A percentile compares a stretch with the other conserved stretches of the same genome.
These are phyloP conservation scores for Trypethelium eluteriae DNA, from an alignment of 495 filamentous ascomycete species.

Conservation along the genomic window DNA sequence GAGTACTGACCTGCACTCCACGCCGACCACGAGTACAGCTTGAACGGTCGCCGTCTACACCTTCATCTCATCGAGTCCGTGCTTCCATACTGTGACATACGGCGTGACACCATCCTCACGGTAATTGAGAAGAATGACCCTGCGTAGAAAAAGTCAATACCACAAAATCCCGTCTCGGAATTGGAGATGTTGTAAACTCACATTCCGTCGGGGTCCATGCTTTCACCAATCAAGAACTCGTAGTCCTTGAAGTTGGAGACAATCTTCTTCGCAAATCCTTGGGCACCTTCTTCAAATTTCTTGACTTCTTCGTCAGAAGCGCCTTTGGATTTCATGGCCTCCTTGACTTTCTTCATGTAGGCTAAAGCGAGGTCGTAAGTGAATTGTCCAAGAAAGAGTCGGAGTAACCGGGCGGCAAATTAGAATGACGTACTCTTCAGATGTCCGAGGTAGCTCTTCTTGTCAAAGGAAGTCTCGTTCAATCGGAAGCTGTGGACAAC, in stretches of 20 bases:
- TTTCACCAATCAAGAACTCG: conserved; percentile 87
- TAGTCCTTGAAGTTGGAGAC: conserved; percentile 82
- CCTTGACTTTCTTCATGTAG: conserved; percentile 86
- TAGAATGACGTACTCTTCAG: conserved; percentile 61
- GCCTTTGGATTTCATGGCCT: conserved; percentile 53
- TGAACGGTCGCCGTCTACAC: conserved; percentile 48
- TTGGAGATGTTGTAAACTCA: conserved; percentile 35
- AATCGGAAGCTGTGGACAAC: conserved; percentile 89
- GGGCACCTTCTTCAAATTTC: conserved; percentile 67
- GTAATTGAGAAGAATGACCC: conserved; percentile 93
- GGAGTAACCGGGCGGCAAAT: not conserved
- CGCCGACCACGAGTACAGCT: conserved; percentile 19
- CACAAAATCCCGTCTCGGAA: not conserved
- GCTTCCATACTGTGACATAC: conserved; percentile 88
- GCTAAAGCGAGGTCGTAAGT: conserved; percentile 39
- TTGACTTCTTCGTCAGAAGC: conserved; percentile 57
- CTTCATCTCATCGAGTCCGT: conserved; percentile 84
- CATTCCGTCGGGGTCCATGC: conserved; percentile 90
- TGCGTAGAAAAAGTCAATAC: conserved; percentile 34
- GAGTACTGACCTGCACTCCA: not conserved
- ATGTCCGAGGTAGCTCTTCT: conserved; percentile 69
- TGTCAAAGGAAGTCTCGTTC: conserved; percentile 67
- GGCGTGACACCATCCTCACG: conserved; percentile 92
- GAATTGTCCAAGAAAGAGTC: not conserved
- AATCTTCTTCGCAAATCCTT: conserved; percentile 67